These are phyloP conservation scores for Suillus lakei DNA, from an alignment of 768 basidiomycete genomes.

Conservation along the genomic window DNA sequence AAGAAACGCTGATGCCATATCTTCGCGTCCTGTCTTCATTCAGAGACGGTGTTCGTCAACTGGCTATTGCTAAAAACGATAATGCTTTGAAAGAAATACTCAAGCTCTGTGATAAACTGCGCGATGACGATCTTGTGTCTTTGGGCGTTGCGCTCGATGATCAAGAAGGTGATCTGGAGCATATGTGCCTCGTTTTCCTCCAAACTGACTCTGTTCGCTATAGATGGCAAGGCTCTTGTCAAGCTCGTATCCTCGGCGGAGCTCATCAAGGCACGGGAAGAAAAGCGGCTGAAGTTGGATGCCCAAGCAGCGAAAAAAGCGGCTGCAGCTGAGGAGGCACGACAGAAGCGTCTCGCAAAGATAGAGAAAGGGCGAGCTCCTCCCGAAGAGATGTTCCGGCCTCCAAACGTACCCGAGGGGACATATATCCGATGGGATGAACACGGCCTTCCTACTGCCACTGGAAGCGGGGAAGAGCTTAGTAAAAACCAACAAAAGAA, in stretches of 20 bases:
- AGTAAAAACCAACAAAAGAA: slow-evolving; percentile 84
- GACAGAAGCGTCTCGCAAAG: slow-evolving; percentile 70
- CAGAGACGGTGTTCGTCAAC: slow-evolving; percentile 83
- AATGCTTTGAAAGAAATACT: slow-evolving; percentile 79
- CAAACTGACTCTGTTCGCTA: slow-evolving; percentile 5
- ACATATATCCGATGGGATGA: slow-evolving; percentile 87
- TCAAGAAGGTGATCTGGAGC: slow-evolving; percentile 72
- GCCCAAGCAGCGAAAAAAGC: slow-evolving; percentile 84
- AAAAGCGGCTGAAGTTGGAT: slow-evolving; percentile 76
- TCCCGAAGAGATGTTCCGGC: slow-evolving; percentile 82
- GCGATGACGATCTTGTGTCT: slow-evolving; percentile 90
- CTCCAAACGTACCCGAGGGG: slow-evolving; percentile 74
- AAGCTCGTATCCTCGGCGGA: slow-evolving; percentile 87
- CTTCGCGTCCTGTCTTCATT: slow-evolving; percentile 84
- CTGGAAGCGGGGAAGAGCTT: slow-evolving; percentile 82
- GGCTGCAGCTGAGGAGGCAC: slow-evolving; percentile 65
- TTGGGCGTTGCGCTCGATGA: slow-evolving; percentile 96
- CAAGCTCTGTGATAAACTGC: slow-evolving; percentile 84
- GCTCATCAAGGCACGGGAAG: slow-evolving; percentile 84
- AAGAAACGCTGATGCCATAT: slow-evolving; percentile 89
- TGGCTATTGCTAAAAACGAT: slow-evolving; percentile 77
- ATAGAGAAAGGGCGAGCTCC: slow-evolving; percentile 84
- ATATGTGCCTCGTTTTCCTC: not conserved
- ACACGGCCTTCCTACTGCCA: slow-evolving; percentile 82
- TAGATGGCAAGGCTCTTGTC: slow-evolving; percentile 94